Evolutionary conservation across 179 eudicot genomes (phyloP), one percentile per base, ranked within the genome.

Genomic region (Beta macrorhiza): DNA sequence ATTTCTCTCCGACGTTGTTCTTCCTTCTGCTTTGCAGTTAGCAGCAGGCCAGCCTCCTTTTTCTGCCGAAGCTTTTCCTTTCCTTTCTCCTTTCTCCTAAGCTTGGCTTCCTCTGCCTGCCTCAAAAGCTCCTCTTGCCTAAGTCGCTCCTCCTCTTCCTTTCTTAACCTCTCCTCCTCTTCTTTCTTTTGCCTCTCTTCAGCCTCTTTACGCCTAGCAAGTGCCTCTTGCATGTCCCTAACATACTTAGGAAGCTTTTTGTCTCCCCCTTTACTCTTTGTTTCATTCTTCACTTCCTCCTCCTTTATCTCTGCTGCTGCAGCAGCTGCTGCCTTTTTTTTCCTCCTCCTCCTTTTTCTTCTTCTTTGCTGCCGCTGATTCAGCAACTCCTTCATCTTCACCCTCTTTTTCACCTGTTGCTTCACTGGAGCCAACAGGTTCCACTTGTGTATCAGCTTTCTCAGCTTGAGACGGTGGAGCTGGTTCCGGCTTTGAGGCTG

Each of bases 1-100:
- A 89, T 89, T 88, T 96, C 98, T 77, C 79, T 67, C 64, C 95
- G 88, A 8, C 92, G 92, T 67, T 92, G 93, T 74, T 92, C 97
- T 86, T 92, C 97, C 90, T 92, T 96, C 75, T 96, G 99, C 86
- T 96, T 96, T 37, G 91, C 92, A 12, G 97, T 96, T 75, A 92
- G 83, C 56, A 91, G 89, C 82, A 83, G 85, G 22, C 99, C 99
- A 77, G 90, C 93, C 78, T 81, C 90, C 84, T 90, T 29, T 29
- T 29, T 29, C 32, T 29, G 32, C 32, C 32, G 32, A 29, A 29
- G 32, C 32, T 29, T 29, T 29, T 29, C 32, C 32, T 29, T 29
- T 29, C 1, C 32, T 29, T 29, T 29, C 32, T 29, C 32, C 32
- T 29, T 29, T 29, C 32, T 29, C 32, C 32, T 29, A 29, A 29